Base-by-base conservation (phyloP, 2,329 filamentous ascomycete species). In the Epichloe elymi region DNA sequence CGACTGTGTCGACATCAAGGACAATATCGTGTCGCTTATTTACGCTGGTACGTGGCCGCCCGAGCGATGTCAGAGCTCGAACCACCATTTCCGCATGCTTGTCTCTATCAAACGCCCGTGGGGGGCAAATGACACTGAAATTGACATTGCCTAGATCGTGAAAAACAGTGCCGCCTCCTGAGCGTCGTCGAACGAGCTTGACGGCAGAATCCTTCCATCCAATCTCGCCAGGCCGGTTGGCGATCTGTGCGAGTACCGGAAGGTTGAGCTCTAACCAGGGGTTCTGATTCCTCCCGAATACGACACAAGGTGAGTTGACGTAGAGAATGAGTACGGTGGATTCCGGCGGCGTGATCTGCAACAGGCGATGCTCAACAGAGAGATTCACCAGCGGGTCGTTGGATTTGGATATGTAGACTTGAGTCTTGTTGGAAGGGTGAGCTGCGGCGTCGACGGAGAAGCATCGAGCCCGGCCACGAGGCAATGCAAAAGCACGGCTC, bases 261-360 rank as follows among this genome's bases (percentile, higher is more conserved):
- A 96, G 75, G 63, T 95, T 87, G 55, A 88, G 82, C 70, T 98
- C 93, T 8, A 88, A 75, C 93, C 91, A 98, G 50, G 93, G 93
- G 65, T 98, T 98, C 71, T 98, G 93, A 66, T 98, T 98, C 54
- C 93, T 83, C 42, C 93, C 93, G 58, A 98, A 84, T 63, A 98
- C 83, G 53, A 98, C 78, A 64, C 87, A 89, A 1, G 91, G 89
- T 38, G 80, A 70, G 69, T 98, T 97, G 60, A 82, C 79, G 70
- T 97, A 98, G 48, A 96, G 78, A 51, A 97, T 86, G 2, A 97
- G 78, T 48, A 97, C 69, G 14, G 79, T 84, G 12, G 88, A 88
- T 54, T 85, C 78, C 6, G 80, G 73, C 2, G 83, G 78, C 0
- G 85, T 83, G 50, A 81, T 80, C 60, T 87, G 81, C 7, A 97